phyloP scores from a whole-genome alignment of 2,329 filamentous ascomycete species.

The Trichoderma breve region DNA sequence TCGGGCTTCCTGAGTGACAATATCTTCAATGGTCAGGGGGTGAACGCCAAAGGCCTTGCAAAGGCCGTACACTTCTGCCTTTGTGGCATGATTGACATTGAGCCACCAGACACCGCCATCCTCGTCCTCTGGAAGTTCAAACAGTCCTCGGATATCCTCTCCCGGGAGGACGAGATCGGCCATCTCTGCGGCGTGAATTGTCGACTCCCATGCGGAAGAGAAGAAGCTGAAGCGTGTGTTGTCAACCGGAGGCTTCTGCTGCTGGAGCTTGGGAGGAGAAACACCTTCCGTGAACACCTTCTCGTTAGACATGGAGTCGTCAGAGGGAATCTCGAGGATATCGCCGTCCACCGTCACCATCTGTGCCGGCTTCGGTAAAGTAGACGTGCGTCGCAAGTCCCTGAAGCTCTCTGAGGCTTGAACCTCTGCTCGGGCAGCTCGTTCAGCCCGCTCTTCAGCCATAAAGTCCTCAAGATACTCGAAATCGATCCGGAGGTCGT shows the following conservation, averaged over 20 bases:
- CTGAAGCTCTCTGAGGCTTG: slow-evolving; percentile 35
- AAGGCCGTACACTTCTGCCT: slow-evolving; percentile 82
- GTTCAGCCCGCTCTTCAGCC: slow-evolving; percentile 50
- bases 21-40: slow-evolving; percentile 93
- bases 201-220: slow-evolving; percentile 90
- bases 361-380: slow-evolving; percentile 32
- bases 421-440: slow-evolving; percentile 49
- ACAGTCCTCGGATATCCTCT: slow-evolving; percentile 85
- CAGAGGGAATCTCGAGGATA: slow-evolving; percentile 52
- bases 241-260: slow-evolving; percentile 46
- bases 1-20: slow-evolving; percentile 88
- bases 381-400: slow-evolving; percentile 33
- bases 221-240: slow-evolving; percentile 93
- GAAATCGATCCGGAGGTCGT: slow-evolving; percentile 74
- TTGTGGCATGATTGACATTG: slow-evolving; percentile 85
- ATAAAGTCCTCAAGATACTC: slow-evolving; percentile 94
- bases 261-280: slow-evolving; percentile 39
- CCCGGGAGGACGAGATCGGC: slow-evolving; percentile 85
- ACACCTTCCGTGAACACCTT: slow-evolving; percentile 42
- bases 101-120: slow-evolving; percentile 95
- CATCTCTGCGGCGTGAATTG: slow-evolving; percentile 85
- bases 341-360: slow-evolving; percentile 56
- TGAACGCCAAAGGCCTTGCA: slow-evolving; percentile 96
- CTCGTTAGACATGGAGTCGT: slow-evolving; percentile 45
- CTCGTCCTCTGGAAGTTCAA: slow-evolving; percentile 63